These are phyloP conservation scores for Globisporangium middletonii DNA, from an alignment of 352 stramenopile species.

Conservation along the genomic window DNA sequence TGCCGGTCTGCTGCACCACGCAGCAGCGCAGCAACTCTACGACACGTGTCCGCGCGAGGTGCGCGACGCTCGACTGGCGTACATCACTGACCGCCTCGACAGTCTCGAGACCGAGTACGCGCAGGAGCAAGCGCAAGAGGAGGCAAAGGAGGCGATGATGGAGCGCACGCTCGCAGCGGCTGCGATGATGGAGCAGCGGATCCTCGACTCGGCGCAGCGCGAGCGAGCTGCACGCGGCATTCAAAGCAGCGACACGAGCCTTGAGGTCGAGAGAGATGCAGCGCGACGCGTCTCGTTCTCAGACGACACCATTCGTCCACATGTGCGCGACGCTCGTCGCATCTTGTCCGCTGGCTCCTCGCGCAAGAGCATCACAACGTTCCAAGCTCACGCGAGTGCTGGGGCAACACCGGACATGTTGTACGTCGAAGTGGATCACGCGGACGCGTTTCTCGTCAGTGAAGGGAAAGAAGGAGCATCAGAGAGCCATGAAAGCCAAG, in stretches of 20 bases:
- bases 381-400: not conserved
- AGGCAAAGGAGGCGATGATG: slow-evolving; percentile 24
- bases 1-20: slow-evolving; percentile 51
- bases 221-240: slow-evolving; percentile 4
- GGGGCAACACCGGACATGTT: not conserved
- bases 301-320: not conserved
- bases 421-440: not conserved
- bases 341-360: slow-evolving; percentile 12
- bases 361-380: slow-evolving; percentile 1
- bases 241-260: not conserved
- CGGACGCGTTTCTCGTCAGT: not conserved
- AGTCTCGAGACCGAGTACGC: slow-evolving; percentile 28
- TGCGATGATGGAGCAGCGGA: slow-evolving; percentile 26
- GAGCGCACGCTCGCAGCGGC: no score
- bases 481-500: not conserved
- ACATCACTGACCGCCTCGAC: slow-evolving; percentile 35
- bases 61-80: slow-evolving; percentile 36
- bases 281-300: slow-evolving; percentile 3
- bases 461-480: not conserved
- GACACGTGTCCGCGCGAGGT: slow-evolving; percentile 45
- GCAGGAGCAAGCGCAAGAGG: slow-evolving; percentile 15
- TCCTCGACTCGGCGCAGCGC: slow-evolving; percentile 26
- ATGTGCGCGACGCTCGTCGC: not conserved
- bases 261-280: not conserved
- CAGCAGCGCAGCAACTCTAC: slow-evolving; percentile 40